Percentiles rank a stretch among this genome's conserved stretches.
These are phyloP conservation scores for Rusavskia elegans DNA, from an alignment of 495 filamentous ascomycete species.

Conservation along the genomic window DNA sequence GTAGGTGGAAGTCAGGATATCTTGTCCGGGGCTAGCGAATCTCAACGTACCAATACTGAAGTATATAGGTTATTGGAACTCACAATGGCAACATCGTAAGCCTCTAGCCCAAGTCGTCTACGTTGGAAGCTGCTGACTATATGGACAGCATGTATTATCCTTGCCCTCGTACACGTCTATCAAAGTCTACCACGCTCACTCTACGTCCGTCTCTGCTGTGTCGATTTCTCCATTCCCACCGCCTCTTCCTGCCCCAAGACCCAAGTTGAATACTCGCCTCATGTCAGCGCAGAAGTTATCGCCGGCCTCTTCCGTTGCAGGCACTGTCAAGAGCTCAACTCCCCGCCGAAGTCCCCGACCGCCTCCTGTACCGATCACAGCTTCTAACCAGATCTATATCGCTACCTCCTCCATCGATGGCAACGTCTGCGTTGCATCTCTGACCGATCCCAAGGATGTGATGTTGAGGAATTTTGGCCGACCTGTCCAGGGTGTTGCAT, in stretches of 20 bases:
- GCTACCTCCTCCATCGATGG: constrained; percentile 91
- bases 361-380: constrained; percentile 42
- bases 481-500: constrained; percentile 73
- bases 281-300: constrained; percentile 28
- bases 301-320: constrained; percentile 27
- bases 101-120: neutral
- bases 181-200: constrained; percentile 77
- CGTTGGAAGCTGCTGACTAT: neutral
- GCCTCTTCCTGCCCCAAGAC: constrained; percentile 37
- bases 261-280: constrained; percentile 33
- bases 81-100: constrained; percentile 95
- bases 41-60: constrained; percentile 5
- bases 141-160: constrained; percentile 61
- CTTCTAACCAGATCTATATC: constrained; percentile 80
- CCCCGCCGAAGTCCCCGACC: constrained; percentile 28
- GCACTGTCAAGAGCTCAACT: constrained; percentile 31
- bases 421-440: constrained; percentile 74
- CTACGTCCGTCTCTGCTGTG: constrained; percentile 73
- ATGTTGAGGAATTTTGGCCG: constrained; percentile 82
- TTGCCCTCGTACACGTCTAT: constrained; percentile 64
- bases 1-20: constrained; percentile 27
- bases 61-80: constrained; percentile 66
- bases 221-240: constrained; percentile 86
- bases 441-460: constrained; percentile 68
- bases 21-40: too few relatives aligned